A percentile compares a stretch with the other conserved stretches of the same genome.
Conservation (phyloP, 257 asterid genomes). For the Jasminum sambac region DNA sequence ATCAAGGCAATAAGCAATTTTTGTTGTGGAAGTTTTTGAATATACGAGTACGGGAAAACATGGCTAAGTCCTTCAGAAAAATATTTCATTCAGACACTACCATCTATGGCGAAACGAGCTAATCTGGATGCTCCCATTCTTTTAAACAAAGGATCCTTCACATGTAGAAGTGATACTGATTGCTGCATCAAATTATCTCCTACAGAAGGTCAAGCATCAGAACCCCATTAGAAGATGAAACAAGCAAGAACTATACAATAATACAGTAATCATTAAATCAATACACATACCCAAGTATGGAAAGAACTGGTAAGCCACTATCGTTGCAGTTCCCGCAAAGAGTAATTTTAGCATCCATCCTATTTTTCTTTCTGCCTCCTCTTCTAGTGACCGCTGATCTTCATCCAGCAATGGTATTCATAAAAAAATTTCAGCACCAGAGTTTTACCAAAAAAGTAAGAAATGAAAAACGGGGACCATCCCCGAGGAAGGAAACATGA, state of each 20-base stretch:
- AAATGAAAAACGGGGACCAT: neutral
- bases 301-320: slow-evolving; percentile 72
- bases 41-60: slow-evolving; percentile 1
- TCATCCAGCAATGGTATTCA: slow-evolving; percentile 19
- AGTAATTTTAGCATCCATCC: slow-evolving; percentile 84
- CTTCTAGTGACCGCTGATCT: slow-evolving; percentile 72
- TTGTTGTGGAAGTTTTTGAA: neutral
- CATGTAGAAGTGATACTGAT: slow-evolving; percentile 78
- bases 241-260: slow-evolving; percentile 6
- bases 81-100: slow-evolving; percentile 40
- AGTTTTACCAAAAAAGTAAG: neutral
- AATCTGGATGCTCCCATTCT: slow-evolving; percentile 98
- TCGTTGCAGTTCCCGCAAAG: slow-evolving; percentile 78
- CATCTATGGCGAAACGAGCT: slow-evolving; percentile 89
- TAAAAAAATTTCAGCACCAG: slow-evolving; percentile 12
- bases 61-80: slow-evolving; percentile 11
- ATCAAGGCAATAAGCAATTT: slow-evolving; percentile 1
- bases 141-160: slow-evolving; percentile 93
- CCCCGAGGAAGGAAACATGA: no score
- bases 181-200: slow-evolving; percentile 91
- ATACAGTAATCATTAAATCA: slow-evolving; percentile 13
- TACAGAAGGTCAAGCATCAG: slow-evolving; percentile 34
- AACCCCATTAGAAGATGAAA: slow-evolving; percentile 14
- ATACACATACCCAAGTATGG: slow-evolving; percentile 82
- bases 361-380: slow-evolving; percentile 89